Evolutionary conservation across 306 rosid species (phyloP).

Genomic region (Mucuna pruriens): DNA sequence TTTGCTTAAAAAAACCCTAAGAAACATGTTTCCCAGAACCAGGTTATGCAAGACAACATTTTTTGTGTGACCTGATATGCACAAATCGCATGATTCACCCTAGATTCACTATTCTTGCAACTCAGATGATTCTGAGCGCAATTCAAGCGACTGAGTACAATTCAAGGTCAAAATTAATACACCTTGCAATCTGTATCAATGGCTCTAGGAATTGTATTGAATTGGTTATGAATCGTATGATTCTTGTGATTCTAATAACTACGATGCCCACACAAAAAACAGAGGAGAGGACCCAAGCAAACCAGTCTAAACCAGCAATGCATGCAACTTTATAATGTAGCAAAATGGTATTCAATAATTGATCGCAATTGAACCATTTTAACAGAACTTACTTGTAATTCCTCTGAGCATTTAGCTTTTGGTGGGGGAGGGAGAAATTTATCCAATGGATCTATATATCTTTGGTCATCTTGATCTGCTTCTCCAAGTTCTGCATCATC

Average conservation of each 20-base stretch:
- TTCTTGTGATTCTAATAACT: neutral
- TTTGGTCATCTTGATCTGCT: conserved; percentile 56
- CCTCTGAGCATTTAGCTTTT: conserved; percentile 78
- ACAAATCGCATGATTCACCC: neutral
- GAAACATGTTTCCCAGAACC: neutral
- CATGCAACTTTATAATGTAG: conserved; percentile 5
- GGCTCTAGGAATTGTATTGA: neutral
- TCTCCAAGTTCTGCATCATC: conserved; percentile 56
- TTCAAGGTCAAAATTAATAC: neutral
- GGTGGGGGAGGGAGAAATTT: conserved; percentile 82
- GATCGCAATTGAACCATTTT: neutral
- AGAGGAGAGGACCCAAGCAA: conserved; percentile 3
- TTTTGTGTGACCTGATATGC: neutral
- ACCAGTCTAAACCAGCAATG: conserved; percentile 14
- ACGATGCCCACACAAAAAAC: neutral
- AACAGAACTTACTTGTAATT: conserved; percentile 73
- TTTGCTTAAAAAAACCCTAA: neutral
- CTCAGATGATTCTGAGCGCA: too few relatives aligned
- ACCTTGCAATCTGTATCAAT: neutral
- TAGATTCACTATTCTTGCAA: neutral
- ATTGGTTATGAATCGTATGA: neutral
- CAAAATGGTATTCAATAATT: conserved; percentile 18
- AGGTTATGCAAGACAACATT: neutral
- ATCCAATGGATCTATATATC: conserved; percentile 58
- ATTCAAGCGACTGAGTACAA: neutral